These are phyloP conservation scores for Cordyceps farinosa DNA, from an alignment of 2,329 filamentous ascomycete species.

Conservation along the genomic window DNA sequence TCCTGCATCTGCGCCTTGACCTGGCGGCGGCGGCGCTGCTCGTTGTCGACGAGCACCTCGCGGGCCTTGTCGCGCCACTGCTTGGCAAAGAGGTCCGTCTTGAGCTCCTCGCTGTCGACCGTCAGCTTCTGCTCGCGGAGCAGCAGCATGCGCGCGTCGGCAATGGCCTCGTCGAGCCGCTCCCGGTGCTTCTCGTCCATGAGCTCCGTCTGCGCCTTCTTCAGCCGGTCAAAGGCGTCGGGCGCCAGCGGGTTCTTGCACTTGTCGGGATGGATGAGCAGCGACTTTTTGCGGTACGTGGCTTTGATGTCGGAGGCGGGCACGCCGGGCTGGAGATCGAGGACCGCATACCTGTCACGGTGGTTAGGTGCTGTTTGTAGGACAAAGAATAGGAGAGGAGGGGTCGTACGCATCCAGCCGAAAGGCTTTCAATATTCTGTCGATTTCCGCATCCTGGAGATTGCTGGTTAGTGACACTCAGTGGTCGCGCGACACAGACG, in stretches of 20 bases:
- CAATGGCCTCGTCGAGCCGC: conserved; percentile 88
- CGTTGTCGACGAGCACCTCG: conserved; percentile 87
- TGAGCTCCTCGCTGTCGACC: conserved; percentile 79
- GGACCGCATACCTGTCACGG: conserved; percentile 71
- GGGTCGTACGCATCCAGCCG: conserved; percentile 57
- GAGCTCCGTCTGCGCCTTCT: conserved; percentile 87
- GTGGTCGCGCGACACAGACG: conserved; percentile 6
- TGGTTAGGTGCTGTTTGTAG: conserved; percentile 7
- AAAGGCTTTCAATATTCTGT: conserved; percentile 89
- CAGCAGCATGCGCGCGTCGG: conserved; percentile 89
- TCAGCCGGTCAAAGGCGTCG: conserved; percentile 93
- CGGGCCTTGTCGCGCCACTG: conserved; percentile 90
- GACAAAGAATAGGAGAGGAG: background rate
- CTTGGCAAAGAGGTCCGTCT: conserved; percentile 75
- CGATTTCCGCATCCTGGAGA: conserved; percentile 85
- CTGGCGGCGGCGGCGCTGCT: conserved; percentile 78
- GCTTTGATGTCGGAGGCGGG: conserved; percentile 95
- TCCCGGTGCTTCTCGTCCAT: conserved; percentile 91
- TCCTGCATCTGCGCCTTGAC: conserved; percentile 94
- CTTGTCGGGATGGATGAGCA: conserved; percentile 98
- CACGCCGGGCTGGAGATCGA: conserved; percentile 92
- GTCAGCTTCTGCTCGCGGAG: conserved; percentile 95
- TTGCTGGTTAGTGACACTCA: background rate
- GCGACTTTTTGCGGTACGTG: conserved; percentile 93
- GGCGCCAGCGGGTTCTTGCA: conserved; percentile 86